Conservation (phyloP, 139 green algal genomes). For the Yamagishiella unicocca region DNA sequence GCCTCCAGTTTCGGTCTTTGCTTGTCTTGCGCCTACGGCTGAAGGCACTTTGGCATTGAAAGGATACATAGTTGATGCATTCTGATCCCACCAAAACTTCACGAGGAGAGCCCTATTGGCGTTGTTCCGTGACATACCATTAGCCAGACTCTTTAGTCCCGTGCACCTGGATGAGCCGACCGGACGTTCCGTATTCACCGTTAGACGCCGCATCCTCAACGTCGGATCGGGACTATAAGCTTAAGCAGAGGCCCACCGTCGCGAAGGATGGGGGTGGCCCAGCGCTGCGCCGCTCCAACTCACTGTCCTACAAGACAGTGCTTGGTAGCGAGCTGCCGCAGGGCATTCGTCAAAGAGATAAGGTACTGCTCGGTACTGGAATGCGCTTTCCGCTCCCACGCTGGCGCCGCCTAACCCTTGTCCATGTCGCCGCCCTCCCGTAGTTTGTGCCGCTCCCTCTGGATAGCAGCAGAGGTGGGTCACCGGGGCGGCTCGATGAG, state of each 20-base stretch:
- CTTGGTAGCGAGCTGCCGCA: slow-evolving; percentile 21
- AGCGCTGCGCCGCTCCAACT: neutral
- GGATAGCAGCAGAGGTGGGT: slow-evolving; percentile 33
- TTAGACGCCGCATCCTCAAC: slow-evolving; percentile 8
- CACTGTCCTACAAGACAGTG: slow-evolving; percentile 25
- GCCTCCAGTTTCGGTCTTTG: too few relatives aligned
- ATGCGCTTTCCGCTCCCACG: neutral
- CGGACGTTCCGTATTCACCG: slow-evolving; percentile 20
- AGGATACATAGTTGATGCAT: too few relatives aligned
- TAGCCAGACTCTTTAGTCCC: too few relatives aligned
- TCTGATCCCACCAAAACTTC: too few relatives aligned
- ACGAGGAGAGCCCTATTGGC: too few relatives aligned
- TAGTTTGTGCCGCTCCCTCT: slow-evolving; percentile 42
- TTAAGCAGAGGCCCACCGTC: neutral
- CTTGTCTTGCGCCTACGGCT: too few relatives aligned
- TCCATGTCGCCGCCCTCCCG: neutral
- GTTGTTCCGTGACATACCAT: too few relatives aligned
- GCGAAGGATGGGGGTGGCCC: neutral
- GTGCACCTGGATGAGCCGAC: neutral
- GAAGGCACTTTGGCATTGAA: too few relatives aligned
- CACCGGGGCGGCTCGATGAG: slow-evolving; percentile 2
- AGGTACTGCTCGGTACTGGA: neutral
- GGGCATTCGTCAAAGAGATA: slow-evolving; percentile 34
- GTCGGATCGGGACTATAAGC: slow-evolving; percentile 24
- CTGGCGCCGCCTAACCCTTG: neutral